Percentiles rank a stretch among this genome's conserved stretches.
These are phyloP conservation scores for Globisporangium orthogonon DNA, from an alignment of 352 stramenopile species.

Conservation along the genomic window DNA sequence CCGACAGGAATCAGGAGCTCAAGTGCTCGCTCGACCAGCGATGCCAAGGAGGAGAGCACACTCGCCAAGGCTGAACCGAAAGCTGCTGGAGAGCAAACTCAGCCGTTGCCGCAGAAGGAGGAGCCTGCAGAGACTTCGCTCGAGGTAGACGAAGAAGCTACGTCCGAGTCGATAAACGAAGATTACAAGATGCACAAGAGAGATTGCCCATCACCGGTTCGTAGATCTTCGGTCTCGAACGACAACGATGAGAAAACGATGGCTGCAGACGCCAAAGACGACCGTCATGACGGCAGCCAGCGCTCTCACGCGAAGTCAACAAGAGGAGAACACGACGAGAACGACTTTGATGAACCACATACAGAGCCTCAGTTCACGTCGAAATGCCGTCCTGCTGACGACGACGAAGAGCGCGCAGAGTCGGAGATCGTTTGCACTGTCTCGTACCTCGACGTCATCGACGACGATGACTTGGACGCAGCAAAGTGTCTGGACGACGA, in stretches of 20 bases:
- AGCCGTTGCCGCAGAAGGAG: too few species aligned
- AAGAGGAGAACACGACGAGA: neutral
- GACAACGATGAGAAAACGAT: neutral
- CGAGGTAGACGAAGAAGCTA: neutral
- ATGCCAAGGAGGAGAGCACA: neutral
- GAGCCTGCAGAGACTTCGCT: neutral
- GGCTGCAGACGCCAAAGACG: neutral
- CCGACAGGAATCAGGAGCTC: slow-evolving; percentile 1
- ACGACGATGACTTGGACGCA: neutral
- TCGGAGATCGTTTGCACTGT: neutral
- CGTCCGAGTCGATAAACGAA: neutral
- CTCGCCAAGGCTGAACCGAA: neutral
- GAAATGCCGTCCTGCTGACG: neutral
- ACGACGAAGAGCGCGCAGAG: neutral
- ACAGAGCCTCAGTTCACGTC: too few species aligned
- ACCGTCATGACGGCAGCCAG: neutral
- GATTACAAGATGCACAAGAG: neutral
- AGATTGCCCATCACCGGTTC: too few species aligned
- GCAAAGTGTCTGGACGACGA: slow-evolving; percentile 5
- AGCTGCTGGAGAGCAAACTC: neutral
- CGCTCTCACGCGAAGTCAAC: neutral
- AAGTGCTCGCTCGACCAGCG: neutral
- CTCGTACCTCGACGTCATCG: neutral
- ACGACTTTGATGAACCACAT: neutral
- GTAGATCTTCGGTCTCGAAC: too few species aligned